Percentiles rank a stretch among this genome's conserved stretches.
Conservation (phyloP, 2,329 filamentous ascomycete species). For the Apiospora phragmitis region DNA sequence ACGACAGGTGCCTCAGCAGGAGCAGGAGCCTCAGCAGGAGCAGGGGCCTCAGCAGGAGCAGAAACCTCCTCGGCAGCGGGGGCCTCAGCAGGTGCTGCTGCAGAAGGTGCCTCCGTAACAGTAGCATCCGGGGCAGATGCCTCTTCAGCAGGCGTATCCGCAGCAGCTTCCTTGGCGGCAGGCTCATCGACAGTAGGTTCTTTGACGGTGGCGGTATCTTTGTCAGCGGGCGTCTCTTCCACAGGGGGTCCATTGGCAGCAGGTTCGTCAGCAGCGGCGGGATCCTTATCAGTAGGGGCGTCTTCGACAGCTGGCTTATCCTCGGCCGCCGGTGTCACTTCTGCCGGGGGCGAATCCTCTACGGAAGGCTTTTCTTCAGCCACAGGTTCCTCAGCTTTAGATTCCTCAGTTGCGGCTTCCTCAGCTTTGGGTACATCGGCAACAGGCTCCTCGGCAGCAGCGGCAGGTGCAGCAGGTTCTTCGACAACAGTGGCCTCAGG, state of each 20-base stretch:
- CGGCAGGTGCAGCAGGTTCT: slow-evolving; percentile 11
- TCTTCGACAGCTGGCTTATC: neutral
- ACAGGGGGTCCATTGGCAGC: neutral
- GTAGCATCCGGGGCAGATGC: slow-evolving; percentile 6
- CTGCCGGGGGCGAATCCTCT: slow-evolving; percentile 12
- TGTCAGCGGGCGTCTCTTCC: neutral
- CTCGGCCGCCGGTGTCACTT: neutral
- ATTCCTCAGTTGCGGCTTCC: slow-evolving; percentile 1
- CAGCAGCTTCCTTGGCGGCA: neutral
- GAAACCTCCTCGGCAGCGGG: slow-evolving; percentile 8
- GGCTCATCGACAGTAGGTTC: neutral
- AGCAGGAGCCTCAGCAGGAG: slow-evolving; percentile 1
- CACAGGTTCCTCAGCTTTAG: slow-evolving; percentile 4
- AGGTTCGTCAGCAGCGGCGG: neutral
- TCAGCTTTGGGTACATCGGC: neutral
- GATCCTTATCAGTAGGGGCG: neutral
- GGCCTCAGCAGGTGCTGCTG: neutral
- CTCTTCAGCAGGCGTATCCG: neutral
- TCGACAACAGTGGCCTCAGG: neutral
- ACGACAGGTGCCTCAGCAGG: neutral
- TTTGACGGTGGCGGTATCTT: slow-evolving; percentile 12
- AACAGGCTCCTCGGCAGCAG: slow-evolving; percentile 1
- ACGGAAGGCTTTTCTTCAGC: slow-evolving; percentile 12
- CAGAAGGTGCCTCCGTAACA: neutral
- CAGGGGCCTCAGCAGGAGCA: slow-evolving; percentile 10